Percentiles rank a stretch among this genome's conserved stretches.
Conservation (phyloP, 371 early-diverging fungal species). For the Mucor mucedo region DNA sequence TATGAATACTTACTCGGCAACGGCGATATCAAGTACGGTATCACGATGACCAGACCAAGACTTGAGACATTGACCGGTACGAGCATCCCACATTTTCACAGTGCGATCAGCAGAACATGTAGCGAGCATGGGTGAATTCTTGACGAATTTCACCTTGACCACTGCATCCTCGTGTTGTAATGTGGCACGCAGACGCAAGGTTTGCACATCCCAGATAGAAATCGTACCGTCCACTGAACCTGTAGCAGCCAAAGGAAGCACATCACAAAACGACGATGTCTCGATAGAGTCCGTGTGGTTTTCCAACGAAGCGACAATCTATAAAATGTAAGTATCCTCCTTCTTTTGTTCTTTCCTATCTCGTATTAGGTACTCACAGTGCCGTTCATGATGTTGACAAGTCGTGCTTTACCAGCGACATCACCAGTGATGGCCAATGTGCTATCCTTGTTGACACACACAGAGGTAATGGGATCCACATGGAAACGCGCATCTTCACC, state of each 20-base stretch:
- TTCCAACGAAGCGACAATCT: conserved; percentile 80
- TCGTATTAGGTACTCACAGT: conserved; percentile 60
- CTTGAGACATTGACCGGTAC: conserved; percentile 70
- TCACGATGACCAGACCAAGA: conserved; percentile 88
- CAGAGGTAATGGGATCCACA: conserved; percentile 75
- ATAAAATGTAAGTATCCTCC: too few relatives aligned
- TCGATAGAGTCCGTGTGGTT: conserved; percentile 82
- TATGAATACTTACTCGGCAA: conserved; percentile 52
- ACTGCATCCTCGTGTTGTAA: conserved; percentile 84
- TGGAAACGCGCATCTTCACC: conserved; percentile 90
- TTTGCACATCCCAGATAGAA: conserved; percentile 86
- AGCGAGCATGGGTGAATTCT: conserved; percentile 66
- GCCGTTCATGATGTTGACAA: conserved; percentile 78
- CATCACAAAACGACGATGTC: conserved; percentile 73
- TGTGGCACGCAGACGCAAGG: conserved; percentile 73
- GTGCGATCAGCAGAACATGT: conserved; percentile 80
- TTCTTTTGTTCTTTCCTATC: too few relatives aligned
- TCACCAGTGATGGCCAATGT: conserved; percentile 83
- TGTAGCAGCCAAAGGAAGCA: conserved; percentile 77
- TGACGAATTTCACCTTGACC: conserved; percentile 76
- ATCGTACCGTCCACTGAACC: conserved; percentile 90
- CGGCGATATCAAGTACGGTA: conserved; percentile 82
- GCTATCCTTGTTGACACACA: conserved; percentile 79
- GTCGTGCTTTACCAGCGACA: conserved; percentile 75
- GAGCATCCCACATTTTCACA: conserved; percentile 86